Base-by-base conservation (phyloP, 805 yeast species). In the Teunomyces stri region DNA sequence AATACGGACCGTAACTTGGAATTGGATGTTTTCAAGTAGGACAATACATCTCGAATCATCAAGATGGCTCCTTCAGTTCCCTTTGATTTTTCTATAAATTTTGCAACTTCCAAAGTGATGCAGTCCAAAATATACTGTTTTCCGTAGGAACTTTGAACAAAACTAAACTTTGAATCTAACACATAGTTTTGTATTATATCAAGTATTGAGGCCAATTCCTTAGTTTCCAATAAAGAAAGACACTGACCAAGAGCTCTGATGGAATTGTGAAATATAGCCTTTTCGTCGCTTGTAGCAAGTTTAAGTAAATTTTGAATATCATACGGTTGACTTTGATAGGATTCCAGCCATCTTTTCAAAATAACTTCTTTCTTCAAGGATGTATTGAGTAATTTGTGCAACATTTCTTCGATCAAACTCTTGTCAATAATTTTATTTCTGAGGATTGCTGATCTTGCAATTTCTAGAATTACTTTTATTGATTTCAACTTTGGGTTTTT, bases 231-330 rank as follows among this genome's bases (percentile, higher is more conserved):
- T 3, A 54, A 48, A 2, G 73, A 61, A 6, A 68, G 39, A 33
- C 62, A 49, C 49, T 68, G 73, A 2, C 64, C 65, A 18, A 66
- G 39, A 6, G 67, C 60, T 37, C 69, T 51, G 3, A 70, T 36
- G 7, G 59, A 43, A 43, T 59, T 60, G 48, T 58, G 66, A 39
- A 68, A 60, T 25, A 51, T 53, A 5, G 60, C 59, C 38, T 48
- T 57, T 40, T 61, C 62, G 6, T 43, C 28, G n/a, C 36, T n/a
- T 4, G 53, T 49, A 4, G 60, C 55, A 29, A 44, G 36, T 20
- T 47, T 29, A 29, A 51, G 50, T 15, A 52, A 46, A 25, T 49
- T 46, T 16, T 53, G 55, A 29, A 57, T 51, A 25, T 54, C 58
- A 36, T 51, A 47, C 10, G 30, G 42, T 18, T 35, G 27, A 20